Percentiles rank a stretch among this genome's conserved stretches.
These are phyloP conservation scores for Astrothelium macrocarpum DNA, from an alignment of 495 filamentous ascomycete species.

Conservation along the genomic window DNA sequence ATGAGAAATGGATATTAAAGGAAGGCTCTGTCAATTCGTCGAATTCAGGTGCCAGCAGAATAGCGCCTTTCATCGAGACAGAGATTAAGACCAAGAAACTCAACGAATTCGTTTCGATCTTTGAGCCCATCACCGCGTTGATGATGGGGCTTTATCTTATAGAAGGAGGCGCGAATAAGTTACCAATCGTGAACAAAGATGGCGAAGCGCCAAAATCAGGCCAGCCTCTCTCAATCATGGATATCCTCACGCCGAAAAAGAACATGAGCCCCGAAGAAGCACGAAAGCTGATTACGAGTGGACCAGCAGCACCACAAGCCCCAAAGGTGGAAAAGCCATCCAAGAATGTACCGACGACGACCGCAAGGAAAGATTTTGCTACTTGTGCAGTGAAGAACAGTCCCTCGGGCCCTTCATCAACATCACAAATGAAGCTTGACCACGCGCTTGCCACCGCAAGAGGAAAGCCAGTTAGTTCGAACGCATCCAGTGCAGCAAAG, in stretches of 20 bases:
- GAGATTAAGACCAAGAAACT: slow-evolving; percentile 31
- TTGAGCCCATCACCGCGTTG: slow-evolving; percentile 32
- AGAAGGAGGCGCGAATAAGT: slow-evolving; percentile 16
- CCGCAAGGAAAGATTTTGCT: neutral
- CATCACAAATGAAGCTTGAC: slow-evolving; percentile 1
- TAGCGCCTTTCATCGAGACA: slow-evolving; percentile 25
- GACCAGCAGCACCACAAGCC: neutral
- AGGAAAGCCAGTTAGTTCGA: neutral
- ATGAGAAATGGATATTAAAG: slow-evolving; percentile 25
- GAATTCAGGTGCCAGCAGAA: slow-evolving; percentile 16
- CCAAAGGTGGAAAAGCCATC: neutral
- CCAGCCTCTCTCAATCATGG: slow-evolving; percentile 1
- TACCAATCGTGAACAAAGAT: neutral
- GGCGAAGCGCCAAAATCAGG: slow-evolving; percentile 2
- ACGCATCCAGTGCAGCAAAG: neutral
- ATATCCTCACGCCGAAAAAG: neutral
- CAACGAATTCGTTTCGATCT: slow-evolving; percentile 35
- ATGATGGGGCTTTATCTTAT: slow-evolving; percentile 25
- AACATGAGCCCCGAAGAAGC: slow-evolving; percentile 2
- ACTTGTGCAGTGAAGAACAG: neutral
- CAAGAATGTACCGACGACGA: neutral
- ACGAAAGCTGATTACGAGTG: neutral
- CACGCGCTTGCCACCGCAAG: neutral
- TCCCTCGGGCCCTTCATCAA: neutral
- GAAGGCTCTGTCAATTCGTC: slow-evolving; percentile 15